phyloP scores from a whole-genome alignment of 1,139 yeast species.

The Magnusiomyces ingens region DNA sequence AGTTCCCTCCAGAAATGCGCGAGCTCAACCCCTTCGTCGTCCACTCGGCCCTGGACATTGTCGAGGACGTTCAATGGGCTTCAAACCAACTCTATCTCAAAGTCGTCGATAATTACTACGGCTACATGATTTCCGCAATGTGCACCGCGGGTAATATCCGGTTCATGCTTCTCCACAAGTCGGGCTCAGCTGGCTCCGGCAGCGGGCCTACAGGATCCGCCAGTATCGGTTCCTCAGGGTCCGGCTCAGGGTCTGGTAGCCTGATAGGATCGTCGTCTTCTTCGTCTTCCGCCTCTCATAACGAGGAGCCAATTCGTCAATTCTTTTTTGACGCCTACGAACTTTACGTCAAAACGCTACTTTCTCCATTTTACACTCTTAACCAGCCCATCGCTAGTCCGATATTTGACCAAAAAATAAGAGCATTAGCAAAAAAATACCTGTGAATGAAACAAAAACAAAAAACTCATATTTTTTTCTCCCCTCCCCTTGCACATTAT shows the following conservation, averaged over 20 bases:
- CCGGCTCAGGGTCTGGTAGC: not conserved
- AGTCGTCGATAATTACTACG: conserved; percentile 79
- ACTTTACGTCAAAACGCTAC: conserved; percentile 71
- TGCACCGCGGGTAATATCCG: conserved; percentile 85
- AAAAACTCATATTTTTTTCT: not conserved
- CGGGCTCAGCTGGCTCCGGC: not conserved
- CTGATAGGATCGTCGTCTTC: not conserved
- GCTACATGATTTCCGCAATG: conserved; percentile 70
- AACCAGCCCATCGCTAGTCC: conserved; percentile 71
- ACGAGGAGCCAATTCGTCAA: conserved; percentile 73
- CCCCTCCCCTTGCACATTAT: not conserved
- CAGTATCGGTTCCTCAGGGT: not conserved
- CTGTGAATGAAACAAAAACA: conserved; percentile 33
- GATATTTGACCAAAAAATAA: conserved; percentile 69
- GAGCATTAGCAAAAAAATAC: conserved; percentile 68
- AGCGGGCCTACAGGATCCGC: not conserved
- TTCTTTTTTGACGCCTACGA: conserved; percentile 85
- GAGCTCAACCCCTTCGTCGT: conserved; percentile 84
- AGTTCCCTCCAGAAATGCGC: conserved; percentile 61
- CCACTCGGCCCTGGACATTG: conserved; percentile 80
- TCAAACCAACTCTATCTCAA: conserved; percentile 60
- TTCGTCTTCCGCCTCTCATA: conserved; percentile 24
- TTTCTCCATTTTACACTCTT: conserved; percentile 80
- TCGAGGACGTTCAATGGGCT: conserved; percentile 86
- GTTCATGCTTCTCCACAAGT: conserved; percentile 69